Conservation (phyloP, 1,139 yeast species). For the Kazachstania sp. region DNA sequence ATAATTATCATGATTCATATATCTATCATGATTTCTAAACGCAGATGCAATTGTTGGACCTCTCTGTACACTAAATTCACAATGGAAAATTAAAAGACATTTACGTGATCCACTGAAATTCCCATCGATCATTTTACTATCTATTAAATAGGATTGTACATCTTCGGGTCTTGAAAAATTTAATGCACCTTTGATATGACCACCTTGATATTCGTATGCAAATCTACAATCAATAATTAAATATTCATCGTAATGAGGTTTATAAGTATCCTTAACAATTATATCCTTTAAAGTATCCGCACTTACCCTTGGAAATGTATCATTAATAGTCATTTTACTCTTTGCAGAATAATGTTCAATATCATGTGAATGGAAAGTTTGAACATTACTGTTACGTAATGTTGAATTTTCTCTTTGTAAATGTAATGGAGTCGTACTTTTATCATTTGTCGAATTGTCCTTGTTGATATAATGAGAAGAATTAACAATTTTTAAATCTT, state of each 20-base stretch:
- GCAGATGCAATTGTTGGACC: slow-evolving; percentile 91
- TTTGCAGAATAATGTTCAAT: not conserved
- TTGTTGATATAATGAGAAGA: not conserved
- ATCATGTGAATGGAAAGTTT: not conserved
- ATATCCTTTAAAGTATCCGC: slow-evolving; percentile 57
- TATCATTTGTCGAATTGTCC: not conserved
- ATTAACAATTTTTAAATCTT: not conserved
- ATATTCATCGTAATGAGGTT: slow-evolving; percentile 49
- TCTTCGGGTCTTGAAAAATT: slow-evolving; percentile 67
- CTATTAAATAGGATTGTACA: slow-evolving; percentile 30
- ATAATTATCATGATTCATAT: slow-evolving; percentile 60
- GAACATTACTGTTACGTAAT: slow-evolving; percentile 1
- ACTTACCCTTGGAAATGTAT: slow-evolving; percentile 68
- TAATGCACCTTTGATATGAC: slow-evolving; percentile 78
- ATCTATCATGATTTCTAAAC: slow-evolving; percentile 74
- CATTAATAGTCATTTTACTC: not conserved
- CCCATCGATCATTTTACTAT: slow-evolving; percentile 15
- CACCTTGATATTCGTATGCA: slow-evolving; percentile 85
- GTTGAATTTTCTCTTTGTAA: not conserved
- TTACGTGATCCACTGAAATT: slow-evolving; percentile 21
- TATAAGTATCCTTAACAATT: slow-evolving; percentile 46
- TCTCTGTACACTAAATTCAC: slow-evolving; percentile 86
- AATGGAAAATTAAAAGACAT: slow-evolving; percentile 67
- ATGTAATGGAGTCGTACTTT: not conserved
- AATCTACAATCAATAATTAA: slow-evolving; percentile 80